phyloP scores from a whole-genome alignment of 2,329 filamentous ascomycete species.

The Didymella sp. region DNA sequence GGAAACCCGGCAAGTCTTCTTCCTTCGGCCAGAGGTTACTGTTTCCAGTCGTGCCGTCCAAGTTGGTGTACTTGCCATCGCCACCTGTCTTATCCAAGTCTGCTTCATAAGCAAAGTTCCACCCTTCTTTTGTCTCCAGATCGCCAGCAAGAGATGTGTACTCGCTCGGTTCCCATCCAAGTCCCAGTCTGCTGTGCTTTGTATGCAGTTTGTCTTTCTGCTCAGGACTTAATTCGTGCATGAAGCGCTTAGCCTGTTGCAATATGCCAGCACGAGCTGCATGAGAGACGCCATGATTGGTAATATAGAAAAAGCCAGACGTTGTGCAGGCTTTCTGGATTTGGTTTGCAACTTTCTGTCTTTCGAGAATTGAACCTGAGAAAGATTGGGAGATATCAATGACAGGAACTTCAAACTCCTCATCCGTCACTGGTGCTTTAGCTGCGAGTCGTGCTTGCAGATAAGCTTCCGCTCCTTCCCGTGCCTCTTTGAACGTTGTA shows the following conservation, averaged over 20 bases:
- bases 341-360: slow-evolving; percentile 48
- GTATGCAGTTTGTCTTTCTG: slow-evolving; percentile 52
- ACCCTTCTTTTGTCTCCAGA: slow-evolving; percentile 52
- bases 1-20: slow-evolving; percentile 51
- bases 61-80: slow-evolving; percentile 52
- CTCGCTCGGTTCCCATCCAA: slow-evolving; percentile 53
- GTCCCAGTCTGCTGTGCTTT: slow-evolving; percentile 49
- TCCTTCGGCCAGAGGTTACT: slow-evolving; percentile 52
- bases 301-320: slow-evolving; percentile 55
- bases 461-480: slow-evolving; percentile 46
- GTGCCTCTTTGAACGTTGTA: slow-evolving; percentile 42
- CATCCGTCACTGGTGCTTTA: slow-evolving; percentile 21
- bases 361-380: slow-evolving; percentile 38
- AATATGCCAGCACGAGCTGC: slow-evolving; percentile 42
- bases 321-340: slow-evolving; percentile 50
- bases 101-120: slow-evolving; percentile 54
- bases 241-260: slow-evolving; percentile 48
- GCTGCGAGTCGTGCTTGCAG: slow-evolving; percentile 42
- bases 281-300: slow-evolving; percentile 46
- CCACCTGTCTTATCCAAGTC: slow-evolving; percentile 50
- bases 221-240: slow-evolving; percentile 38
- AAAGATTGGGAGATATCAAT: slow-evolving; percentile 51
- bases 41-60: slow-evolving; percentile 49
- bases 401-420: slow-evolving; percentile 46
- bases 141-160: slow-evolving; percentile 52